phyloP scores from a whole-genome alignment of 441 rosid genomes.

The Euphorbia celastroides region DNA sequence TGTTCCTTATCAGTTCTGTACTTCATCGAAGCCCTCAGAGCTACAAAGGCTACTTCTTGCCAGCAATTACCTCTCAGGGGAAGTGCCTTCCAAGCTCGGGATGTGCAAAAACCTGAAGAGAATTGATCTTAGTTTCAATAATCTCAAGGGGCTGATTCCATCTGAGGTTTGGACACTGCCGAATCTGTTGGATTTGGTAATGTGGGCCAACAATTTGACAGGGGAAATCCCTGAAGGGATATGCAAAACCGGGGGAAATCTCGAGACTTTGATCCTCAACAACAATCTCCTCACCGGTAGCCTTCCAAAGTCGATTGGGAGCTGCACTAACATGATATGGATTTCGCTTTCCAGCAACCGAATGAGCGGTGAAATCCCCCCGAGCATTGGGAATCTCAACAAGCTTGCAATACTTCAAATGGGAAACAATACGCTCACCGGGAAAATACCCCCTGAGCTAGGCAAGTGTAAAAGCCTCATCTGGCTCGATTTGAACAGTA shows the following conservation, averaged over 20 bases:
- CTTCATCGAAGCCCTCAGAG: conserved; percentile 32
- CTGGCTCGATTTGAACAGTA: conserved; percentile 97
- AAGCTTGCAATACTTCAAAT: conserved; percentile 75
- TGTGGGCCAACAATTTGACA: too few relatives aligned
- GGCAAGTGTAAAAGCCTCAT: conserved; percentile 76
- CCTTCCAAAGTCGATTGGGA: conserved; percentile 55
- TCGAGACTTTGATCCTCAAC: conserved; percentile 80
- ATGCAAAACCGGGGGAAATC: conserved; percentile 73
- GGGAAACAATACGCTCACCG: conserved; percentile 81
- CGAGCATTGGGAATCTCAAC: conserved; percentile 54
- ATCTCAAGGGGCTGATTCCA: conserved; percentile 61
- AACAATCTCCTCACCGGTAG: conserved; percentile 71
- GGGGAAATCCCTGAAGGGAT: conserved; percentile 75
- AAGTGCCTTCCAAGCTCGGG: conserved; percentile 60
- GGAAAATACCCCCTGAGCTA: conserved; percentile 63
- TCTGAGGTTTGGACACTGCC: conserved; percentile 56
- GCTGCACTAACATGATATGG: conserved; percentile 88
- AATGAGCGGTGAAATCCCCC: conserved; percentile 69
- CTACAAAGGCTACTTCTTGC: conserved; percentile 65
- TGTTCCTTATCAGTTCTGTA: conserved; percentile 58
- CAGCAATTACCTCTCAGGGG: conserved; percentile 63
- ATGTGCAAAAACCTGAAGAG: conserved; percentile 54
- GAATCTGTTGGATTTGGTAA: conserved; percentile 59
- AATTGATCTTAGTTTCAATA: conserved; percentile 90
- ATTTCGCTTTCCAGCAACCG: conserved; percentile 77